Conservation (phyloP, 495 filamentous ascomycete species). For the Cercophora scortea region DNA sequence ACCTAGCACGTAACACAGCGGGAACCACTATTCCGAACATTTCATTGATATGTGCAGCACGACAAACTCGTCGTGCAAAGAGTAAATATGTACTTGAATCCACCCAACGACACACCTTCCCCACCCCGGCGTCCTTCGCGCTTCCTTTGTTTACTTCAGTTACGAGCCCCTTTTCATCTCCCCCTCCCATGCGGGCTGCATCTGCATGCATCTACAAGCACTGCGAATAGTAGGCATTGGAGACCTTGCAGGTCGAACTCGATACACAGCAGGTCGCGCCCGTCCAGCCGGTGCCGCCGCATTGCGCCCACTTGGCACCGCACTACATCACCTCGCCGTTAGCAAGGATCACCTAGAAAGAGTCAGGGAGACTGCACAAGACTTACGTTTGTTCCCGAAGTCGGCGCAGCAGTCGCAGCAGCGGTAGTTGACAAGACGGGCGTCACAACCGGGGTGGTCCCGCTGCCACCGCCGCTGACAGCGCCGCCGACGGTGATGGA, state of each 20-base stretch:
- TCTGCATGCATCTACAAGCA: constrained; percentile 27
- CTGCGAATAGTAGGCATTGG: constrained; percentile 45
- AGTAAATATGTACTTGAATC: too few species aligned
- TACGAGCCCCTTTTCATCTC: background rate
- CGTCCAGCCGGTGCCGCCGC: constrained; percentile 40
- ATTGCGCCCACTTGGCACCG: constrained; percentile 35
- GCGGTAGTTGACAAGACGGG: background rate
- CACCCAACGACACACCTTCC: too few species aligned
- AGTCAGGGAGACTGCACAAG: background rate
- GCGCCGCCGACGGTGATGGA: constrained; percentile 36
- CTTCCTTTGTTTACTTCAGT: too few species aligned
- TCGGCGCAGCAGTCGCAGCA: background rate
- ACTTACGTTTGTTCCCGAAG: background rate
- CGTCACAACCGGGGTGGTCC: background rate
- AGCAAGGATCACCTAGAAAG: background rate
- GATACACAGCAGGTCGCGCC: constrained; percentile 38
- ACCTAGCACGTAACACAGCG: too few species aligned
- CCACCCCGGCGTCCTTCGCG: too few species aligned
- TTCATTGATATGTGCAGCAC: too few species aligned
- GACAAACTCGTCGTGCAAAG: too few species aligned
- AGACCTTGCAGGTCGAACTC: constrained; percentile 32
- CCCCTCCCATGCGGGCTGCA: too few species aligned
- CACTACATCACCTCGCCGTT: constrained; percentile 8
- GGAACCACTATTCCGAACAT: too few species aligned
- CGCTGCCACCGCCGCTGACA: background rate